These are phyloP conservation scores for Hirschfeldia incana DNA, from an alignment of 345 rosid species.

Conservation along the genomic window DNA sequence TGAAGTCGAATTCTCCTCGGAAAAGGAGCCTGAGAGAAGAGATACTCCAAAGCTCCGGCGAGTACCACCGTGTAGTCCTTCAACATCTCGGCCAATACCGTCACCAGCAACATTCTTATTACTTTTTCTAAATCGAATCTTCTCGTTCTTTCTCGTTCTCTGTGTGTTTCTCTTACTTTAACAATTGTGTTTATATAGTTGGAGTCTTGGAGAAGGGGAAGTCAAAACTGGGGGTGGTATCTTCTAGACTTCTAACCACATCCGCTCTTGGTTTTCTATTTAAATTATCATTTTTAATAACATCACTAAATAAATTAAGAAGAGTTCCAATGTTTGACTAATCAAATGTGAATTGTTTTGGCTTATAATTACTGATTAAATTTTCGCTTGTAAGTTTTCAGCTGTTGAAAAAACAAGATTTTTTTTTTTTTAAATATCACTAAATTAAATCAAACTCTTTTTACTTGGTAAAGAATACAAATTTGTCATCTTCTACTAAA, in stretches of 20 bases:
- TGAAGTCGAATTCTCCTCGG: conserved; percentile 82
- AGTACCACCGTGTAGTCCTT: conserved; percentile 83
- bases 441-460: not conserved
- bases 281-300: not conserved
- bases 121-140: not conserved
- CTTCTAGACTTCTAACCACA: not conserved
- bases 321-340: not conserved
- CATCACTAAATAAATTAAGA: not conserved
- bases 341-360: not conserved
- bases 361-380: not conserved
- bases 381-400: not conserved
- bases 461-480: not conserved
- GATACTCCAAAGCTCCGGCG: conserved; percentile 65
- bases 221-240: conserved; percentile 34
- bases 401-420: not conserved
- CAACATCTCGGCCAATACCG: conserved; percentile 68
- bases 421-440: not conserved
- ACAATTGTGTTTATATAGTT: not conserved
- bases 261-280: conserved; percentile 28
- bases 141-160: not conserved
- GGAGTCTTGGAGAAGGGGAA: not conserved
- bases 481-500: not conserved
- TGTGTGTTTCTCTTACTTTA: not conserved
- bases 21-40: conserved; percentile 68
- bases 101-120: conserved; percentile 63